These are phyloP conservation scores for Mycena filopes DNA, from an alignment of 768 basidiomycete genomes.

Conservation along the genomic window DNA sequence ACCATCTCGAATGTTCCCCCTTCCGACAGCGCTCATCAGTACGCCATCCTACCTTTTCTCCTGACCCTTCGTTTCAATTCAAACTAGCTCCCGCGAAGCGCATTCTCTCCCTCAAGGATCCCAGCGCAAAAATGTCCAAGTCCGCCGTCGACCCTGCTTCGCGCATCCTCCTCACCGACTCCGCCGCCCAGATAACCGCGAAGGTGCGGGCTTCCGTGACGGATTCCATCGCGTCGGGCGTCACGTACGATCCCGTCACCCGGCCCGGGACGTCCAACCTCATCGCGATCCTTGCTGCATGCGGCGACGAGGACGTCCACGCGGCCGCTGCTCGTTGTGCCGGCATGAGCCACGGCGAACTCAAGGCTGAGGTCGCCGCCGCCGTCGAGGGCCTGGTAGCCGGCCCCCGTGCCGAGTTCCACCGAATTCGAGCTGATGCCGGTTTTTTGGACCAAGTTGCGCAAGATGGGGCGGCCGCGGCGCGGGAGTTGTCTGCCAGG, in stretches of 20 bases:
- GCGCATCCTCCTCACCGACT: conserved; percentile 89
- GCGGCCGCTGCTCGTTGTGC: conserved; percentile 62
- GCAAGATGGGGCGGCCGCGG: conserved; percentile 68
- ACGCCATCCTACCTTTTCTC: conserved; percentile 39
- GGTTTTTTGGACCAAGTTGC: conserved; percentile 73
- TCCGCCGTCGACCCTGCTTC: conserved; percentile 83
- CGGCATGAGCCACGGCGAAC: conserved; percentile 65
- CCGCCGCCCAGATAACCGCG: conserved; percentile 61
- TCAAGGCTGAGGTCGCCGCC: conserved; percentile 82
- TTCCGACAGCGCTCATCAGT: conserved; percentile 83
- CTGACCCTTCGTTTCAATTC: background rate
- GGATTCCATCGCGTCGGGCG: conserved; percentile 72
- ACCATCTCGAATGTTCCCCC: conserved; percentile 67
- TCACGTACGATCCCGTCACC: conserved; percentile 83
- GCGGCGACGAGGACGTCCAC: conserved; percentile 58
- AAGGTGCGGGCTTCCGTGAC: conserved; percentile 89
- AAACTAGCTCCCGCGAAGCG: conserved; percentile 79
- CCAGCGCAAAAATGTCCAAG: conserved; percentile 94
- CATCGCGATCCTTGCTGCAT: conserved; percentile 82
- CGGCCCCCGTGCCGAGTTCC: conserved; percentile 75
- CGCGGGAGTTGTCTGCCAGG: conserved; percentile 64
- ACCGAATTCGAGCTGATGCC: conserved; percentile 67
- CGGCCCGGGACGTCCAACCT: conserved; percentile 90
- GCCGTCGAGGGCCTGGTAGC: conserved; percentile 76
- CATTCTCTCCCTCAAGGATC: conserved; percentile 87